Percentiles rank a stretch among this genome's conserved stretches.
phyloP scores from a whole-genome alignment of 2,329 filamentous ascomycete species.

The Fusarium albidum region DNA sequence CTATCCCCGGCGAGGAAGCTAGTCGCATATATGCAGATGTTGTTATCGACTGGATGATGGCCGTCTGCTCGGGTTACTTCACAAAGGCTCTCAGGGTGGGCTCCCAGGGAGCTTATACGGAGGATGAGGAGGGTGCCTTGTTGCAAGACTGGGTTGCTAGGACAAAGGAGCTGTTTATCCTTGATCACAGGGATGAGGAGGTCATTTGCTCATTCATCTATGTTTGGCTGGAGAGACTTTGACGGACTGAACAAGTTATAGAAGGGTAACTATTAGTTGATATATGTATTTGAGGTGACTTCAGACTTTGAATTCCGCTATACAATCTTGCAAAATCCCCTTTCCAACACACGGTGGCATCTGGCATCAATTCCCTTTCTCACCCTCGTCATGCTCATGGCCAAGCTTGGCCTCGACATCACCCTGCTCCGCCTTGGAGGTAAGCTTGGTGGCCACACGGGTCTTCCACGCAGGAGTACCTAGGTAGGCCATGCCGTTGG shows the following conservation, averaged over 20 bases:
- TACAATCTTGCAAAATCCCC: too few species aligned
- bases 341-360: too few species aligned
- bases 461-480: constrained; percentile 38
- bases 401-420: constrained; percentile 34
- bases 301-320: too few species aligned
- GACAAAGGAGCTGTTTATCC: not conserved
- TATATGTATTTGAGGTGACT: too few species aligned
- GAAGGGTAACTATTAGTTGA: too few species aligned
- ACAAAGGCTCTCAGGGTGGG: not conserved
- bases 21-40: not conserved
- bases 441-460: constrained; percentile 8
- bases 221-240: not conserved
- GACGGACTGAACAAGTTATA: too few species aligned
- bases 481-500: constrained; percentile 27
- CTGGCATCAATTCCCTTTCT: too few species aligned
- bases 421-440: constrained; percentile 25
- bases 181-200: not conserved
- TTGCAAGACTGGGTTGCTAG: not conserved
- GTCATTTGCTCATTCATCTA: not conserved
- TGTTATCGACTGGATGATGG: not conserved
- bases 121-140: not conserved
- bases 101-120: not conserved
- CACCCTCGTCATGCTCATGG: constrained; percentile 7
- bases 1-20: not conserved
- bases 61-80: not conserved